Conservation (phyloP, 1,139 yeast species). For the Williopsis jadinii region DNA sequence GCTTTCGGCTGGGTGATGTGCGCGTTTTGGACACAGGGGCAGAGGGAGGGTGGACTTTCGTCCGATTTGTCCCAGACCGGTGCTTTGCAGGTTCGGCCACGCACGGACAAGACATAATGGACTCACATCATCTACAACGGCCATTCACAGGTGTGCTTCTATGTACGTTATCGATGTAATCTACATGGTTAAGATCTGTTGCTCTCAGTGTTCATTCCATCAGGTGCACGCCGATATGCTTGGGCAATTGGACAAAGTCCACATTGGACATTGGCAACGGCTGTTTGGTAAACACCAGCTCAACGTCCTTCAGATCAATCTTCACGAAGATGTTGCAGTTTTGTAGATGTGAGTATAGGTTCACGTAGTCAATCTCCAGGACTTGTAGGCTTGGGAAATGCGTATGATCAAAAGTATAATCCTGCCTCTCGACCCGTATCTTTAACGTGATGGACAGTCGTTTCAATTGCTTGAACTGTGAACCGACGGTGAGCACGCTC, state of each 20-base stretch:
- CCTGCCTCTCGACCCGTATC: slow-evolving; percentile 4
- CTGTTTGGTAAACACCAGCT: slow-evolving; percentile 7
- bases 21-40: too few species aligned
- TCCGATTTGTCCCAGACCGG: too few species aligned
- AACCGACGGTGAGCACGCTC: too few species aligned
- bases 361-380: slow-evolving; percentile 10
- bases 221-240: slow-evolving; percentile 6
- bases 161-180: too few species aligned
- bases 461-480: slow-evolving; percentile 1
- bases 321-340: slow-evolving; percentile 11
- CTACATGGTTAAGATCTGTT: neutral
- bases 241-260: slow-evolving; percentile 4
- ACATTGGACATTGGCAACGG: slow-evolving; percentile 4
- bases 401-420: slow-evolving; percentile 3
- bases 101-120: too few species aligned
- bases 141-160: too few species aligned
- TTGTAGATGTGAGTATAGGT: slow-evolving; percentile 15
- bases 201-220: slow-evolving; percentile 2
- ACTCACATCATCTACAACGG: too few species aligned
- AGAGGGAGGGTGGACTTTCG: too few species aligned
- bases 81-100: too few species aligned
- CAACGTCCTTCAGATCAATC: slow-evolving; percentile 8
- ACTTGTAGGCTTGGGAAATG: slow-evolving; percentile 10
- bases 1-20: too few species aligned
- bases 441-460: slow-evolving; percentile 2